Evolutionary conservation across 495 filamentous ascomycete genomes (phyloP).

Genomic region (Hypoxylon rickii): DNA sequence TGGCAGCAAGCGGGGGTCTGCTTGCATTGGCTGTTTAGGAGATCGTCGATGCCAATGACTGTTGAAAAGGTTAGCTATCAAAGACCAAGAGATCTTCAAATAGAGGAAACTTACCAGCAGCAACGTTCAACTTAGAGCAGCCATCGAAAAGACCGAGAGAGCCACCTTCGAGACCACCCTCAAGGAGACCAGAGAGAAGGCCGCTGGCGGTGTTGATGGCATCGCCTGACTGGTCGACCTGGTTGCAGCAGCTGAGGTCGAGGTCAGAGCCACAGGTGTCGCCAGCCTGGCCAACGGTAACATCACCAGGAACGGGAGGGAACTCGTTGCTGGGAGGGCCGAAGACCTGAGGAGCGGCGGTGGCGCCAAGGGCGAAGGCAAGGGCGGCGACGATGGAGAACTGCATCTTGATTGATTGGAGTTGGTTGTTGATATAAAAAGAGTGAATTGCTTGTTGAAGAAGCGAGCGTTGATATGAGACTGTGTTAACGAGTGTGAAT

Average conservation of each 20-base stretch:
- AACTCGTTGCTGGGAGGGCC: slow-evolving; percentile 10
- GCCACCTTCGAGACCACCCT: slow-evolving; percentile 27
- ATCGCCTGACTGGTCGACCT: slow-evolving; percentile 57
- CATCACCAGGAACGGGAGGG: slow-evolving; percentile 46
- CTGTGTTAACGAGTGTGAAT: slow-evolving; percentile 31
- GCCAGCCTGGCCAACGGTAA: slow-evolving; percentile 54
- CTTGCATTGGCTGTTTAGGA: slow-evolving; percentile 57
- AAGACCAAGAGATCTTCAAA: neutral
- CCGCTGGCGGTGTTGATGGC: slow-evolving; percentile 30
- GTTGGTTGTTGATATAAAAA: slow-evolving; percentile 1
- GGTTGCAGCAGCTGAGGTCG: slow-evolving; percentile 46
- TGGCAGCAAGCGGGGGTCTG: slow-evolving; percentile 60
- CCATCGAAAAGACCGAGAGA: slow-evolving; percentile 32
- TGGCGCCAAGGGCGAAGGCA: slow-evolving; percentile 37
- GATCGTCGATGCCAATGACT: slow-evolving; percentile 47
- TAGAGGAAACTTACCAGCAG: slow-evolving; percentile 37
- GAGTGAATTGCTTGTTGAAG: slow-evolving; percentile 12
- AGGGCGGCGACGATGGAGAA: slow-evolving; percentile 39
- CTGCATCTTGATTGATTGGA: slow-evolving; percentile 37
- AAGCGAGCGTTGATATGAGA: slow-evolving; percentile 34
- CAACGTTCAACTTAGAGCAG: slow-evolving; percentile 39
- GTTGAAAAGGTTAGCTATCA: neutral
- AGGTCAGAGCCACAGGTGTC: slow-evolving; percentile 54
- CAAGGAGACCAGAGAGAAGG: slow-evolving; percentile 34
- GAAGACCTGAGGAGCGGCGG: slow-evolving; percentile 28